A percentile compares a stretch with the other conserved stretches of the same genome.
phyloP scores from a whole-genome alignment of 2,329 filamentous ascomycete genomes.

The Aspergillus piperis region DNA sequence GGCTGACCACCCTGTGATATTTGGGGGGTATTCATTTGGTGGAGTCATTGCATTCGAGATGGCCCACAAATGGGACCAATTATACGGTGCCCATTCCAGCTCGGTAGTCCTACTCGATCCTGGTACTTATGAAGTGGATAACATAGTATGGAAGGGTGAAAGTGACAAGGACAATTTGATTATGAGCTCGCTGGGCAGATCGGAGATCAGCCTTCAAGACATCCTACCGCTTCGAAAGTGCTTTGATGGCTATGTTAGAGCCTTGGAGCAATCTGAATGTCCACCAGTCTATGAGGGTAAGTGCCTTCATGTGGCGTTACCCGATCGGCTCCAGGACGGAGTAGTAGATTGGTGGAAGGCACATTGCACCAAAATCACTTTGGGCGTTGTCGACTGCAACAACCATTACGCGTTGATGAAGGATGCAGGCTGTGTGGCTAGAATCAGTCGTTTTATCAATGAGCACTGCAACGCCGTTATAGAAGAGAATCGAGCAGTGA shows the following conservation, averaged over 20 bases:
- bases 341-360: background rate
- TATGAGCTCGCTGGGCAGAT: background rate
- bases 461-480: background rate
- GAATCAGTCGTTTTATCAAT: background rate
- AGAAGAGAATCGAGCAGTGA: background rate
- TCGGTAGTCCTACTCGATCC: constrained; percentile 7
- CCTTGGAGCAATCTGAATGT: background rate
- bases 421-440: background rate
- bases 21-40: constrained; percentile 11
- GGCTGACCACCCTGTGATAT: background rate
- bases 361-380: background rate
- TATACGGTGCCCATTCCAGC: background rate
- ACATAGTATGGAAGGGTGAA: background rate
- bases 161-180: background rate
- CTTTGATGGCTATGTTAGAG: background rate
- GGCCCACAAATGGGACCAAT: constrained; percentile 5
- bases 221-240: background rate
- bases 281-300: background rate
- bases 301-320: background rate
- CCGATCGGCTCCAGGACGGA: background rate
- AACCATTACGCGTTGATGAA: constrained; percentile 1
- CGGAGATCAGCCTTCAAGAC: background rate
- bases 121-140: background rate
- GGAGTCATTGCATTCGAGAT: constrained; percentile 12
- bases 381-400: background rate